phyloP scores from a whole-genome alignment of 345 rosid genomes.

The Brassica juncea region DNA sequence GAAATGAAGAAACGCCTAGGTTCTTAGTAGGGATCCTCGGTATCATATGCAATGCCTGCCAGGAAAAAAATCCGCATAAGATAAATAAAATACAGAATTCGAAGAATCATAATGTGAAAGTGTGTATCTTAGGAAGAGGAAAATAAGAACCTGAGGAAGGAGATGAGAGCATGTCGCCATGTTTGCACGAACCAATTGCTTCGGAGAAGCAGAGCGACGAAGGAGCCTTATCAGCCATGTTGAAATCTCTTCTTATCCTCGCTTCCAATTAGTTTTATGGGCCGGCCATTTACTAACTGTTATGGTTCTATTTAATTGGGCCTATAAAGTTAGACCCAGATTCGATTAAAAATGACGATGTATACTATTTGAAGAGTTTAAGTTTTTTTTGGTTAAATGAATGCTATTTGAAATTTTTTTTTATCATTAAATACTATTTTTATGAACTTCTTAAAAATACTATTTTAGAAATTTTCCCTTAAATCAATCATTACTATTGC shows the following conservation, averaged over 20 bases:
- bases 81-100: background rate
- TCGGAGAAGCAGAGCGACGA: background rate
- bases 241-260: constrained; percentile 23
- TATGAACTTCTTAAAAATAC: too few relatives aligned
- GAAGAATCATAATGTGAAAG: background rate
- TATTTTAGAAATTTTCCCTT: too few relatives aligned
- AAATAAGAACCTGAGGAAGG: constrained; percentile 58
- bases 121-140: background rate
- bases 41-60: constrained; percentile 53
- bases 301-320: background rate
- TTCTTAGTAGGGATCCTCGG: constrained; percentile 50
- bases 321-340: background rate
- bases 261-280: background rate
- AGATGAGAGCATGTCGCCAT: constrained; percentile 57
- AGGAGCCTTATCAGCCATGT: constrained; percentile 39
- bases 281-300: background rate
- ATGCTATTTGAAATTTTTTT: too few relatives aligned
- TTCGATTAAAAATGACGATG: too few relatives aligned
- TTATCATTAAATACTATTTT: too few relatives aligned
- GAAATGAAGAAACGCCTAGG: constrained; percentile 49
- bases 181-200: constrained; percentile 7
- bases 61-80: background rate
- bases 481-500: background rate
- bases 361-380: too few relatives aligned
- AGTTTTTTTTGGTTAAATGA: too few relatives aligned